Conservation (phyloP, 441 rosid species). For the Populus hybrid region DNA sequence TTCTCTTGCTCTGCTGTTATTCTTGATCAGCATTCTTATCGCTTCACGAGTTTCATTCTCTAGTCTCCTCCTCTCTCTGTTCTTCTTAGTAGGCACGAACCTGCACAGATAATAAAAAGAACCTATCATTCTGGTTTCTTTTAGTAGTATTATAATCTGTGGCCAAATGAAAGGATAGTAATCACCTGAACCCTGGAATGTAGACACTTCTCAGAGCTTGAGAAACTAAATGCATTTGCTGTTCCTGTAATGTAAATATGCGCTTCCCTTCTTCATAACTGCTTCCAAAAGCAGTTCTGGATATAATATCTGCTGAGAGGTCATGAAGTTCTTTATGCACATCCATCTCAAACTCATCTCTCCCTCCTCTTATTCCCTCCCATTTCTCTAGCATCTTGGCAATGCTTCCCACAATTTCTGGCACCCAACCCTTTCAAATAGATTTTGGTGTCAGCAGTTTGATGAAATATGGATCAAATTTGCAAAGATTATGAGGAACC, state of each 20-base stretch:
- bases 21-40: constrained; percentile 39
- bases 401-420: constrained; percentile 45
- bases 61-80: constrained; percentile 52
- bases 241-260: too few relatives aligned
- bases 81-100: constrained; percentile 62
- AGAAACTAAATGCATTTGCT: too few relatives aligned
- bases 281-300: too few relatives aligned
- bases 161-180: neutral
- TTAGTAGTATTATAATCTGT: neutral
- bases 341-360: constrained; percentile 13
- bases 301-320: too few relatives aligned
- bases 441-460: neutral
- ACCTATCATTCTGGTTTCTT: too few relatives aligned
- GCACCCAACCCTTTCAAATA: constrained; percentile 49
- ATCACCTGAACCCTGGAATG: constrained; percentile 51
- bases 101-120: constrained; percentile 38
- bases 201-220: too few relatives aligned
- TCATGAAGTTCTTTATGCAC: too few relatives aligned
- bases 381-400: constrained; percentile 46
- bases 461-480: neutral
- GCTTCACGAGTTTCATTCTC: constrained; percentile 59
- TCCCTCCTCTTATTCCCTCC: constrained; percentile 48
- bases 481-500: too few relatives aligned
- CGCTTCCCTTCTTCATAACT: too few relatives aligned
- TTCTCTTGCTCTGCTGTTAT: constrained; percentile 25